Evolutionary conservation across 768 basidiomycete genomes (phyloP).

Genomic region (Lactarius psammicola): DNA sequence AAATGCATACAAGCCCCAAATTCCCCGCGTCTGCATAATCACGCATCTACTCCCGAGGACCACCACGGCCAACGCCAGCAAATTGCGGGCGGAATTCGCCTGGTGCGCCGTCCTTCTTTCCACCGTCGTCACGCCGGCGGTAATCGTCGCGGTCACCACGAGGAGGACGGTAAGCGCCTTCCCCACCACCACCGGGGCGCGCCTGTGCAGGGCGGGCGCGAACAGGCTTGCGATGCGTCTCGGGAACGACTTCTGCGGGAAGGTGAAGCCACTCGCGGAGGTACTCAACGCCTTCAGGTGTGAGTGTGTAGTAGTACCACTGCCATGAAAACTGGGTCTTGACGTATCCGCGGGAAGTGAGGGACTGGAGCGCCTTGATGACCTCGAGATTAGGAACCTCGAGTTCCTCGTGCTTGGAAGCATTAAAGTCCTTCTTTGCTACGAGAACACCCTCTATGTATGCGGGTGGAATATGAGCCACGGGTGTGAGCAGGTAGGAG

Average conservation of each 20-base stretch:
- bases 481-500: background rate
- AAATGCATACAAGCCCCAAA: background rate
- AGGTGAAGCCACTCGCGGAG: constrained; percentile 97
- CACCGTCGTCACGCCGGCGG: constrained; percentile 43
- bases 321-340: constrained; percentile 99
- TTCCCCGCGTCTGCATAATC: background rate
- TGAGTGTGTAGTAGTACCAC: constrained; percentile 97
- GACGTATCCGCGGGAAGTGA: constrained; percentile 78
- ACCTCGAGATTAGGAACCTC: constrained; percentile 65
- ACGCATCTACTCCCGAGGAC: constrained; percentile 56
- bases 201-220: constrained; percentile 81
- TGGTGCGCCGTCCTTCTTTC: constrained; percentile 86
- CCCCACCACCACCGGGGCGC: constrained; percentile 61
- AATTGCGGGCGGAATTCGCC: constrained; percentile 89
- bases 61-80: constrained; percentile 86
- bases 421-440: constrained; percentile 99
- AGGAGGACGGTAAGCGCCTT: constrained; percentile 84
- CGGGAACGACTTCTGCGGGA: constrained; percentile 91
- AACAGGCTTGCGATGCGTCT: constrained; percentile 95
- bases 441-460: constrained; percentile 92
- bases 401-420: constrained; percentile 91
- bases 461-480: background rate
- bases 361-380: constrained; percentile 68
- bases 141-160: constrained; percentile 90
- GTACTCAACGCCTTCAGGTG: constrained; percentile 95